A percentile compares a stretch with the other conserved stretches of the same genome.
Conservation (phyloP, 768 basidiomycete species). For the Rhizopogon salebrosus region DNA sequence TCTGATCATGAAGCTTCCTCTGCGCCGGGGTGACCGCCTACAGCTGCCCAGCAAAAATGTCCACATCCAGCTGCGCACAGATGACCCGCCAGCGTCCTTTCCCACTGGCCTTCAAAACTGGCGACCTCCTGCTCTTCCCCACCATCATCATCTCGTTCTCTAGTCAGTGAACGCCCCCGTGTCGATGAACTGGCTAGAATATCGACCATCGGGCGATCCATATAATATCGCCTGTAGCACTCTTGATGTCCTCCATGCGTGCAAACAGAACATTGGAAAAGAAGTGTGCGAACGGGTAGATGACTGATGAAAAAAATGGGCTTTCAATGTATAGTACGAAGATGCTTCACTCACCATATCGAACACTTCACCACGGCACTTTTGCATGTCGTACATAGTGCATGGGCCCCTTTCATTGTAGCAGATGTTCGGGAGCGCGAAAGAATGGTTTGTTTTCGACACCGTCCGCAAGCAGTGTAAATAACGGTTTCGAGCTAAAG, state of each 20-base stretch:
- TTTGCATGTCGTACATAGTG: conserved; percentile 56
- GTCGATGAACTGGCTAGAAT: conserved; percentile 18
- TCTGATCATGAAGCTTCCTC: not conserved
- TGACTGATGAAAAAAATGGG: conserved; percentile 40
- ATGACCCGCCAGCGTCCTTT: conserved; percentile 38
- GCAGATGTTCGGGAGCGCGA: conserved; percentile 27
- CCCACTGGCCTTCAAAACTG: not conserved
- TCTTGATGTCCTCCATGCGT: conserved; percentile 77
- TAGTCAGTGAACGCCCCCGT: conserved; percentile 20
- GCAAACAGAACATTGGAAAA: conserved; percentile 75
- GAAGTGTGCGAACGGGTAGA: conserved; percentile 64
- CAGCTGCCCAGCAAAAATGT: conserved; percentile 71
- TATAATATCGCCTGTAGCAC: conserved; percentile 70
- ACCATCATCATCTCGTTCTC: conserved; percentile 12
- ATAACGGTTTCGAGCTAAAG: conserved; percentile 65
- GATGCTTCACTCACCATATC: conserved; percentile 55
- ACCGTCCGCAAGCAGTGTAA: conserved; percentile 64
- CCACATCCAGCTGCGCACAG: conserved; percentile 80
- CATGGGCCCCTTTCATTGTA: conserved; percentile 36
- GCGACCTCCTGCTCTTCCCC: conserved; percentile 6
- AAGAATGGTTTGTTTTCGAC: conserved; percentile 54
- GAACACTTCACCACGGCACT: conserved; percentile 47
- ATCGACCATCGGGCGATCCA: conserved; percentile 50
- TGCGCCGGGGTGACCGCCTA: conserved; percentile 3
- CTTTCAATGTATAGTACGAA: not conserved